Base-by-base conservation (phyloP, 352 stramenopile species). In the Globisporangium polare region DNA sequence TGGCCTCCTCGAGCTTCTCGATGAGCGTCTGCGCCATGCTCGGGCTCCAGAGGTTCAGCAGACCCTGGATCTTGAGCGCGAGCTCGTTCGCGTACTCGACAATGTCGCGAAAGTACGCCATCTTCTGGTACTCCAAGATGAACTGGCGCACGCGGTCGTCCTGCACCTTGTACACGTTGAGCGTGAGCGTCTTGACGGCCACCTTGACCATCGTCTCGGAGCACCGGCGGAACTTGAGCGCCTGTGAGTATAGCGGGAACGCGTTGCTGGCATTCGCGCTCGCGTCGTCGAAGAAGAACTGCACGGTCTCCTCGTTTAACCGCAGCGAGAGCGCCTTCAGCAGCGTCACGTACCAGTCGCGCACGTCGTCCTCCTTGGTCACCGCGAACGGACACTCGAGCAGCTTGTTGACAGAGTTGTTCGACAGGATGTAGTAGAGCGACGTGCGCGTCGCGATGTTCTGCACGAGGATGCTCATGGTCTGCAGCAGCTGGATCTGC, bases 331-430 rank as follows among this genome's bases (percentile, higher is more conserved):
- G 68, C 9, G 88, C 83, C 71, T 96, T 96, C 52, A 96, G 77
- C 57, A 96, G 74, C 46, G 88, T 95, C 1, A 94, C 86, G 70
- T 88, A 96, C 84, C 86, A 94, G 71, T 94, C 88, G 31, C 86
- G 79, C 53, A 96, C 85, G 66, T 96, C 88, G 72, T 96, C 88
- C 58, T 90, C 71, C 12, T 47, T 31, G 15, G 89, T 75, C 26
- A 84, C 69, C 18, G 75, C 75, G 66, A 91, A 90, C 5, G 80
- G 82, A 53, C 79, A 92, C 67, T 89, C 80, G 33, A 94, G 96
- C 58, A 98, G 76, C 50, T 94, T 79, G 74, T 98, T 98, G 54
- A 98, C 78, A 60, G 95, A 88, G 69, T 98, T 98, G 74, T 98
- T 98, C 29, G 89, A 98, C 33, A 98, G 68, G 29, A 98, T 82